Evolutionary conservation across 768 basidiomycete genomes (phyloP), one percentile per base, ranked within the genome.

Genomic region (Epithele typhae): DNA sequence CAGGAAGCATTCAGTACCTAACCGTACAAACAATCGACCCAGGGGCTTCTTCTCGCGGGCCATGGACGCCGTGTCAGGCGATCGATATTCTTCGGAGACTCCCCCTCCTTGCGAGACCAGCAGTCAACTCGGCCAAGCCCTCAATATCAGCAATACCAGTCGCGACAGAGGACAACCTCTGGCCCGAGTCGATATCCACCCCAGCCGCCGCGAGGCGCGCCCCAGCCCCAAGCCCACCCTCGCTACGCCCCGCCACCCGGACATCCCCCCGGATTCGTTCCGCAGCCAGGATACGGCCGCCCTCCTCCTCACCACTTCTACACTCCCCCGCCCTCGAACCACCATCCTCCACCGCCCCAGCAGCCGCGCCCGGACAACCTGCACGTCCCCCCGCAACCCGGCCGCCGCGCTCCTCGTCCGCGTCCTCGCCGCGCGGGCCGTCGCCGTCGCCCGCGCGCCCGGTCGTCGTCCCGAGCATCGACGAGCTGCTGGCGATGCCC

Each of bases 401-500:
- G 40, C 41, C 19, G 27, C 69, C 71, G n/a, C 71, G 75, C 14
- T 61, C 76, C 1, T 53, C 73, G 10, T 72, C 77, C 6, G 52
- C 73, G 11, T 47, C 51, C 0, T 25, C 35, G 7, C 36, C 45
- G 2, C 46, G 46, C 4, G 47, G 47, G 21, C 43, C 44, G 30
- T n/a, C n/a, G 5, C 38, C 40, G 6, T 48, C 52, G 4, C 51
- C 64, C 72, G 32, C 59, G 64, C 22, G 56, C 9, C 43, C 57
- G 10, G 55, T 52, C 23, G 40, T 50, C 19, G 60, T 69, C 2
- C 87, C 88, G 9, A 69, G 84, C 36, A 77, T 95, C 25, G 74
- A 87, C 52, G 71, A 79, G 32, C 72, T 96, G 4, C 69, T 94
- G 2, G 68, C 69, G 0, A 81, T 90, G 73, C 64, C 78, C 0